Evolutionary conservation across 1,284 basidiomycete species (phyloP), one percentile per base, ranked within the genome.

Genomic region (Moesziomyces globuligerus): DNA sequence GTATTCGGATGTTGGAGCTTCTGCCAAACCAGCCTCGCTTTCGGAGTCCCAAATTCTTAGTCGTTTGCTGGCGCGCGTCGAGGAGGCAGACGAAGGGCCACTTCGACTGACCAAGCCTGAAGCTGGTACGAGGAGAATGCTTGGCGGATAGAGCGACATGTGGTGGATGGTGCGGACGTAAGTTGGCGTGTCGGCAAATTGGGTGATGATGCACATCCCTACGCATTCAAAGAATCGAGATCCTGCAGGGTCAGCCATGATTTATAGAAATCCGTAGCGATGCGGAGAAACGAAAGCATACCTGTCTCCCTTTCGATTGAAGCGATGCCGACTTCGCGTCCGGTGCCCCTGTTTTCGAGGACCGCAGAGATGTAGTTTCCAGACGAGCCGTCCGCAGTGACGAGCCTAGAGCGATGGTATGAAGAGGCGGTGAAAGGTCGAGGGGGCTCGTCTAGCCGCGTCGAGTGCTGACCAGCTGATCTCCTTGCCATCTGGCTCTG

Each of bases 141-240:
- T 85, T 0, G 93, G 93, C 7, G 85, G 85, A 74, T 93, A 89
- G 9, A 92, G 81, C 64, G 89, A 87, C 85, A 95, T 87, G 75
- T 94, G 91, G 68, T 94, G 91, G 8, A 94, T 83, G 0, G 91
- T 93, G 80, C 91, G 92, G 57, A 92, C 88, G 73, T 93, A 96
- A 18, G 91, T 84, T 66, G 74, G 44, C 7, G 75, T 74, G 50
- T 81, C 79, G n/a, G 68, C 50, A 24, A 75, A 50, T 91, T 93
- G 75, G 7, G 56, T 46, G 37, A 46, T 24, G 6, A 45, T 38
- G 55, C 48, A 69, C 39, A 65, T 40, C 17, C 37, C 43, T 60
- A 37, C 32, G 34, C 48, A 60, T 58, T 91, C 90, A 21, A 38
- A 17, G n/a, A 1, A 26, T 17, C 36, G 32, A n/a, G n/a, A 17